Base-by-base conservation (phyloP, 495 filamentous ascomycete species). In the Pyronema domesticum region DNA sequence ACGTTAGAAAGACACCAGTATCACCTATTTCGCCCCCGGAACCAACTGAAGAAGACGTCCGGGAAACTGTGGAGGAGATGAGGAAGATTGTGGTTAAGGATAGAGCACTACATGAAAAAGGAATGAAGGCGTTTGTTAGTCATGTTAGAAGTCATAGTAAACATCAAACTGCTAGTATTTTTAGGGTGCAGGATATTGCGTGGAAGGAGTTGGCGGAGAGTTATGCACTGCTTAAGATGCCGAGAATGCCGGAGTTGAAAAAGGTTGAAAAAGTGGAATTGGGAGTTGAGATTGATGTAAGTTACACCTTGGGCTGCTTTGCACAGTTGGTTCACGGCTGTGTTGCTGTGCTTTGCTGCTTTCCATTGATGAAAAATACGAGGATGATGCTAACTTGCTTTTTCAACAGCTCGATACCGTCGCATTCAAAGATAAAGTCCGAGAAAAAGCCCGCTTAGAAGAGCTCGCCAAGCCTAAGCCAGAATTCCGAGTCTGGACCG, bases 221-320 rank as follows among this genome's bases (percentile, higher is more conserved):
- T 9, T 98, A 88, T 83, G 84, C 80, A 0, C 72, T 98, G 7
- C 71, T 96, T 39, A 81, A 78, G 55, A 73, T 96, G 48, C 91
- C 91, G 40, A 89, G 84, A 66, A 98, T 98, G 91, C 91, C 93
- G 0, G 91, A 98, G 64, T 67, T 89, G 53, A 80, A 78, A 57
- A 76, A 65, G 14, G 54, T 67, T 7, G 69, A 76, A 0, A 80
- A 86, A 60, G 71, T 75, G 37, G 72, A 71, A 0, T 68, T 86
- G 7, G 83, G 83, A 7, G 66, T 83, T 3, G 65, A 71, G 0
- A 55, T 86, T 5, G 76, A 88, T 57, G 70, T 72, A 49, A 17
- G 55, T 37, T 35, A 34, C 13, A 19, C 3, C 23, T 10, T 10
- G 14, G n/a, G n/a, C n/a, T n/a, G n/a, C n/a, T n/a, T n/a, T n/a